Percentiles rank a stretch among this genome's conserved stretches.
These are phyloP conservation scores for Fraxinus ornus DNA, from an alignment of 305 asterid genomes.

Conservation along the genomic window DNA sequence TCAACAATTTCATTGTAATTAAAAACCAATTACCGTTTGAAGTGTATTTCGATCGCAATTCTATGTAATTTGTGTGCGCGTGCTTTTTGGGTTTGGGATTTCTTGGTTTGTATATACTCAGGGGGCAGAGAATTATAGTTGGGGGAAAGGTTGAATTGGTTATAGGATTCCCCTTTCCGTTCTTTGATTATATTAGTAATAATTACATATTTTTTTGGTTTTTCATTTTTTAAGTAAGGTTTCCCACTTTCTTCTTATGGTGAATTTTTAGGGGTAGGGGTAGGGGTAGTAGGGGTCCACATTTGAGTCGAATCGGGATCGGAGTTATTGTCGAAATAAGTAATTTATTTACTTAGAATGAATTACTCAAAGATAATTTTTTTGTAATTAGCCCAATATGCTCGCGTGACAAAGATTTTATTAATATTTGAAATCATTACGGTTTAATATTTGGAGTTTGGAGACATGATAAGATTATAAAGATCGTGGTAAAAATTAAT, in stretches of 20 bases:
- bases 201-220: constrained; percentile 16
- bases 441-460: background rate
- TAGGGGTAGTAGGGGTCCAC: background rate
- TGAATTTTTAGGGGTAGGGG: background rate
- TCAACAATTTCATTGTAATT: constrained; percentile 13
- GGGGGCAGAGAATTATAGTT: constrained; percentile 8
- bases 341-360: background rate
- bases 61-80: background rate
- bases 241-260: background rate
- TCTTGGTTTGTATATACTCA: constrained; percentile 28
- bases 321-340: background rate
- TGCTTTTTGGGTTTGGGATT: background rate
- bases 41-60: background rate
- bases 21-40: constrained; percentile 19
- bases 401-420: background rate
- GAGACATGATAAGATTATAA: background rate
- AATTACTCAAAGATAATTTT: background rate
- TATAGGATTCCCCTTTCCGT: background rate
- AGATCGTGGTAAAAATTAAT: background rate
- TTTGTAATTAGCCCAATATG: background rate
- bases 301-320: background rate
- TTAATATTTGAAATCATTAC: background rate
- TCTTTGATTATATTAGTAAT: background rate
- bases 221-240: constrained; percentile 16
- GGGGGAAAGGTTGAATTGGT: constrained; percentile 23